Conservation (phyloP, 2,329 filamentous ascomycete species). For the Podosphaera fusca region DNA sequence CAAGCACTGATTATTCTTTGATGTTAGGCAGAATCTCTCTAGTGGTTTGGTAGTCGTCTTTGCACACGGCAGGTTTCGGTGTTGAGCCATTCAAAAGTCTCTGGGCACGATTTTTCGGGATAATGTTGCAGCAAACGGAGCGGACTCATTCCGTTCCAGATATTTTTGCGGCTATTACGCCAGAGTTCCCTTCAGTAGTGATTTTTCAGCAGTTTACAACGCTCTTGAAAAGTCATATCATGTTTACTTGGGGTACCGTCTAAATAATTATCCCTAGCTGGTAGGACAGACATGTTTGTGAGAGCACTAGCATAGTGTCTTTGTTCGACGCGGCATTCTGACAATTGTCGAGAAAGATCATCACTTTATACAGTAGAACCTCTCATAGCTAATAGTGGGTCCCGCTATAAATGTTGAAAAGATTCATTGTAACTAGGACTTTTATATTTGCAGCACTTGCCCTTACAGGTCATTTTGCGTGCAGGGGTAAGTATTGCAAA, state of each 20-base stretch:
- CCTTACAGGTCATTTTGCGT: too few species aligned
- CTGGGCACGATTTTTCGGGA: neutral
- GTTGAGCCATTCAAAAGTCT: neutral
- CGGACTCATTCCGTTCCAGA: neutral
- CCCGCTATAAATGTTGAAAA: too few species aligned
- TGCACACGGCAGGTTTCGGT: neutral
- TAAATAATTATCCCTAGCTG: neutral
- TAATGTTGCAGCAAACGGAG: neutral
- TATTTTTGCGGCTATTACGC: neutral
- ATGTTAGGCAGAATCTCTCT: neutral
- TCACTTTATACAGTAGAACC: too few species aligned
- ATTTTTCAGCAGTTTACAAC: neutral
- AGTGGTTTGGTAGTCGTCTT: neutral
- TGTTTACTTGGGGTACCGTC: neutral
- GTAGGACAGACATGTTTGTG: neutral
- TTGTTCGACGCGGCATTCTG: neutral
- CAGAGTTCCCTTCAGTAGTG: neutral
- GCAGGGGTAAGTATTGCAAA: too few species aligned
- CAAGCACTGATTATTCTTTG: too few species aligned
- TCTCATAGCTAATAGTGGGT: too few species aligned
- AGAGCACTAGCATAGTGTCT: neutral
- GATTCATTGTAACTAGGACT: too few species aligned
- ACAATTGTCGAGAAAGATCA: neutral
- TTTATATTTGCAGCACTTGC: too few species aligned
- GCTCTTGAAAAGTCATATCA: neutral